These are phyloP conservation scores for Alternaria hordeiaustralica DNA, from an alignment of 2,329 filamentous ascomycete genomes.

Conservation along the genomic window DNA sequence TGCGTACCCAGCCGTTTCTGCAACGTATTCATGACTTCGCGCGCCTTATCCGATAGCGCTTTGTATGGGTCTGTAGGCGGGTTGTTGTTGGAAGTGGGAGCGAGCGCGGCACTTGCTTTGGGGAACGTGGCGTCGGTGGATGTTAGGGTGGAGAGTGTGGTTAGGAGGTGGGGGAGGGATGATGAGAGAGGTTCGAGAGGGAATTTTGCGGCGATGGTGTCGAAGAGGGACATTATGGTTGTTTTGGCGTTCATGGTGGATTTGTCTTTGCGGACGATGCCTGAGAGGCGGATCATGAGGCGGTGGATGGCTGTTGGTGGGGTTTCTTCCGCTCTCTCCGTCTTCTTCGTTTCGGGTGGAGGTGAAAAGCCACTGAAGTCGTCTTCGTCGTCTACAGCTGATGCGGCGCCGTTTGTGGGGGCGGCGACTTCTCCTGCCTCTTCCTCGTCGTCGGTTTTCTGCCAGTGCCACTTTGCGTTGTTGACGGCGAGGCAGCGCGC, in stretches of 20 bases:
- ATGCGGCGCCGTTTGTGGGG: slow-evolving; percentile 36
- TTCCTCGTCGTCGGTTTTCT: slow-evolving; percentile 53
- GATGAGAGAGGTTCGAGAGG: slow-evolving; percentile 63
- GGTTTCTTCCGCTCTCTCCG: slow-evolving; percentile 27
- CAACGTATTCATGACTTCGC: slow-evolving; percentile 79
- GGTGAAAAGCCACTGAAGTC: slow-evolving; percentile 39
- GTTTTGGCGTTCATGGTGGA: slow-evolving; percentile 75
- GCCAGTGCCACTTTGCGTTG: slow-evolving; percentile 54
- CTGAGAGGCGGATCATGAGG: slow-evolving; percentile 78
- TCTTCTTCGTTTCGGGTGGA: slow-evolving; percentile 14
- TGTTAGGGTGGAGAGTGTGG: slow-evolving; percentile 81
- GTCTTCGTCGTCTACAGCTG: slow-evolving; percentile 45
- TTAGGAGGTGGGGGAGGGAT: slow-evolving; percentile 69
- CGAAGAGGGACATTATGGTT: slow-evolving; percentile 75
- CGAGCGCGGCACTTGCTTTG: slow-evolving; percentile 69
- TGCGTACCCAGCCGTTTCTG: slow-evolving; percentile 85
- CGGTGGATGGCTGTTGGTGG: slow-evolving; percentile 68
- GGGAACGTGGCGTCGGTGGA: slow-evolving; percentile 77
- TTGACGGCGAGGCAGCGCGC: slow-evolving; percentile 70
- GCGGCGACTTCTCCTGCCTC: slow-evolving; percentile 52
- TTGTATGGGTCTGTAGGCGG: slow-evolving; percentile 63
- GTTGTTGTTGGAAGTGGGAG: slow-evolving; percentile 66
- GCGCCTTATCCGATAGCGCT: slow-evolving; percentile 71
- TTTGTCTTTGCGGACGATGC: slow-evolving; percentile 72
- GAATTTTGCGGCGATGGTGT: slow-evolving; percentile 70